Conservation (phyloP, 148 eudicot species). For the Chenopodium album region DNA sequence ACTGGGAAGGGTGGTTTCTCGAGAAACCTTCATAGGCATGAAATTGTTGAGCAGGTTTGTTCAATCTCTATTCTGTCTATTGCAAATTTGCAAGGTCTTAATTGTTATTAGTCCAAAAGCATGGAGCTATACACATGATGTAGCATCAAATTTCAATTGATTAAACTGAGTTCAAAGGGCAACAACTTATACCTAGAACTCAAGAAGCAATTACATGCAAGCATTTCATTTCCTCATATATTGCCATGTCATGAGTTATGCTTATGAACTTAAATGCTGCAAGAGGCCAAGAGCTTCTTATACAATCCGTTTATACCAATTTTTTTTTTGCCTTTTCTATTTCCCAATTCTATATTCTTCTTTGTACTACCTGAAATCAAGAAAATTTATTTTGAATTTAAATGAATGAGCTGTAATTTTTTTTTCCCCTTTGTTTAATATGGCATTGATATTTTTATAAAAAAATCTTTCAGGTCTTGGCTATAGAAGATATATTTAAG, state of each 20-base stretch:
- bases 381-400: not conserved
- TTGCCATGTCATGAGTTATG: not conserved
- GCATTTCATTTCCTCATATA: not conserved
- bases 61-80: slow-evolving; percentile 15
- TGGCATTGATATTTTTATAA: not conserved
- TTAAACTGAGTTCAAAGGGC: slow-evolving; percentile 8
- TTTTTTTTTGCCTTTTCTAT: not conserved
- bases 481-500: slow-evolving; percentile 80
- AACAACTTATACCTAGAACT: too few relatives aligned
- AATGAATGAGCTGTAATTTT: not conserved
- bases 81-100: not conserved
- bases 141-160: not conserved
- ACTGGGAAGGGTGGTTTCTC: slow-evolving; percentile 99
- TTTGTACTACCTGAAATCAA: not conserved
- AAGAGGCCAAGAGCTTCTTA: not conserved
- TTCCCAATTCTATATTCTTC: not conserved
- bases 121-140: not conserved
- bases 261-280: not conserved
- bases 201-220: not conserved
- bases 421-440: not conserved
- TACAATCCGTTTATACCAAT: not conserved
- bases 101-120: slow-evolving; percentile 1
- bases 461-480: slow-evolving; percentile 68
- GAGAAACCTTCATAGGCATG: slow-evolving; percentile 87
- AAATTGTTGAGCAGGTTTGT: slow-evolving; percentile 95